These are phyloP conservation scores for Moricandia arvensis DNA, from an alignment of 345 rosid genomes.

Conservation along the genomic window DNA sequence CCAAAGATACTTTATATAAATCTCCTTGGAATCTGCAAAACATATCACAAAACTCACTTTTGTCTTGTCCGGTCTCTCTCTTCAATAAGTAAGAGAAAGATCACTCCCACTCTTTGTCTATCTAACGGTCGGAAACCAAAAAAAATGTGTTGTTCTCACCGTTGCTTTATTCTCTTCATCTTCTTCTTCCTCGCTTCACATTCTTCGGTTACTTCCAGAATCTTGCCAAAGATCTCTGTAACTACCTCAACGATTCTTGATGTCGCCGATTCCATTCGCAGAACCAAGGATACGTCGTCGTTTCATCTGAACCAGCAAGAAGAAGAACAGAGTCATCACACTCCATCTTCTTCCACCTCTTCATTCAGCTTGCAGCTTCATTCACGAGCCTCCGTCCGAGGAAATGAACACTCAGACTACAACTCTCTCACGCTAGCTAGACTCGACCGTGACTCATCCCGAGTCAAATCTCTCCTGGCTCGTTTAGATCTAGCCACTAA, in stretches of 20 bases:
- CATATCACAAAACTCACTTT: slow-evolving; percentile 5
- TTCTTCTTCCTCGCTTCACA: slow-evolving; percentile 24
- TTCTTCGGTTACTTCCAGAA: slow-evolving; percentile 34
- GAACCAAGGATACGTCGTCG: slow-evolving; percentile 32
- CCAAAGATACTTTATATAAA: background rate
- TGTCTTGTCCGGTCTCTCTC: slow-evolving; percentile 8
- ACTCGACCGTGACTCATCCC: slow-evolving; percentile 68
- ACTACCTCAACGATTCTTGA: slow-evolving; percentile 41
- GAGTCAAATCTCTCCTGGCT: slow-evolving; percentile 52
- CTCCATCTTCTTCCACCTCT: background rate
- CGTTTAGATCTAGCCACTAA: slow-evolving; percentile 55
- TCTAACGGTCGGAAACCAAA: slow-evolving; percentile 31
- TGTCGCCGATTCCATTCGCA: slow-evolving; percentile 44
- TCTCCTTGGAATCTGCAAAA: slow-evolving; percentile 20
- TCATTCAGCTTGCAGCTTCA: slow-evolving; percentile 46
- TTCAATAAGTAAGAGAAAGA: background rate
- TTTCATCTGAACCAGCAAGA: slow-evolving; percentile 28
- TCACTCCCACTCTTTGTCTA: background rate
- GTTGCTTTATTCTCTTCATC: slow-evolving; percentile 18
- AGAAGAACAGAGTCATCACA: slow-evolving; percentile 26
- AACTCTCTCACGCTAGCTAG: slow-evolving; percentile 58
- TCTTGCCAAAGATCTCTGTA: slow-evolving; percentile 7
- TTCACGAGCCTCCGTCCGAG: slow-evolving; percentile 46
- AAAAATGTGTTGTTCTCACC: slow-evolving; percentile 5
- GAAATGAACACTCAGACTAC: slow-evolving; percentile 49